These are phyloP conservation scores for Eruca vesicaria DNA, from an alignment of 441 rosid genomes.

Conservation along the genomic window DNA sequence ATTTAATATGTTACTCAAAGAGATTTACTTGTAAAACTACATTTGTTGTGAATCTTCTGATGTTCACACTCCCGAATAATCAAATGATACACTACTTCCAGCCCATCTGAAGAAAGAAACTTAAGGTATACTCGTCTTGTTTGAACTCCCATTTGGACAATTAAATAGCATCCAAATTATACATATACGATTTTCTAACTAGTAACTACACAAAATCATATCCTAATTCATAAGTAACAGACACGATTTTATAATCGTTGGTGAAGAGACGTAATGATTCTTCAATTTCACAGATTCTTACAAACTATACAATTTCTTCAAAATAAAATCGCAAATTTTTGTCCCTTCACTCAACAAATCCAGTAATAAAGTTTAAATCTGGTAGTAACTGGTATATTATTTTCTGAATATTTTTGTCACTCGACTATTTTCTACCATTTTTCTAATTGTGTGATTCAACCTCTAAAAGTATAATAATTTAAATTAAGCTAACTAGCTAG, in stretches of 20 bases:
- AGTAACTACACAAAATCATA: background rate
- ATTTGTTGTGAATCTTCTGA: constrained; percentile 13
- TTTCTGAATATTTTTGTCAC: background rate
- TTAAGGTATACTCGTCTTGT: background rate
- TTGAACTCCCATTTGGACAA: constrained; percentile 1
- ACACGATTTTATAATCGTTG: background rate
- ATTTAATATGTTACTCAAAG: background rate
- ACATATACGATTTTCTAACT: background rate
- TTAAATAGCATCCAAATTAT: background rate
- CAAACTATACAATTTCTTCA: background rate
- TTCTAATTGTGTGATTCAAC: background rate
- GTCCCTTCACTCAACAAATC: background rate
- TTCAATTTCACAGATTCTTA: background rate
- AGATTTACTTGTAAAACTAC: constrained; percentile 10
- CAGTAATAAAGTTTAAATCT: background rate
- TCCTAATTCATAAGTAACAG: background rate
- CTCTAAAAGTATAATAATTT: background rate
- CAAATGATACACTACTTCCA: constrained; percentile 5
- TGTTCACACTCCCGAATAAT: constrained; percentile 15
- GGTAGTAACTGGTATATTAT: background rate
- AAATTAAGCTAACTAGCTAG: constrained; percentile 1
- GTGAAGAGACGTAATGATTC: background rate
- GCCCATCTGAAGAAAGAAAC: background rate
- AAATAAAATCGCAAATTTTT: background rate
- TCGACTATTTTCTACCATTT: background rate